Base-by-base conservation (phyloP, 2,329 filamentous ascomycete species). In the Xylaria sp. region DNA sequence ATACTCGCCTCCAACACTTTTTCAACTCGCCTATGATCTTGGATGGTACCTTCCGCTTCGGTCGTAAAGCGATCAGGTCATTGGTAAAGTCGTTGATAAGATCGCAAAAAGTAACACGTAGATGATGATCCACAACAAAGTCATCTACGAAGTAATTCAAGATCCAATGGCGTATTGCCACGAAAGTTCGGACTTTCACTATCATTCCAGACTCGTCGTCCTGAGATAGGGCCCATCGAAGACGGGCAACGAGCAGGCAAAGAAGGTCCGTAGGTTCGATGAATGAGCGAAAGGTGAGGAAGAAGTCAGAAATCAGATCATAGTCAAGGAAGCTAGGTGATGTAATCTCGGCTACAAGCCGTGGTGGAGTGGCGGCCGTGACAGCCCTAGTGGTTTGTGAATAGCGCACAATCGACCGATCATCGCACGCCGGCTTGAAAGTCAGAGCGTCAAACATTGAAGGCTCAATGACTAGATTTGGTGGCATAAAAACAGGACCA, bases 121-220 rank as follows among this genome's bases (percentile, higher is more conserved):
- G 84, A 53, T 87, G 83, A 76, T 91, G 90, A 77, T 94, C 89
- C 28, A 91, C 81, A 48, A 97, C 88, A 78, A 97, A 99, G 78
- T 99, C 96, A 77, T 99, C 96, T 64, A 93, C 87, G 74, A 98
- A 99, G 80, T 99, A 99, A 79, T 99, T 99, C 70, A 99, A 82
- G 66, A 98, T 94, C 96, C 96, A 99, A 80, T 99, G 96, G 65
- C 96, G 90, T 53, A 98, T 86, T 7, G 96, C 96, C 31, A 97
- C 96, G 82, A 98, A 99, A 0, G 94, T 97, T 49, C 96, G 89
- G 17, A 99, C 97, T 59, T 95, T 89, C n/a, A 97, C 96, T 61
- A 99, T 93, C 77, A 94, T 92, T 46, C 96, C 96, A 66, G 90
- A 89, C 78, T 97, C 93, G 77, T 97, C 93, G 56, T 87, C 83